phyloP scores from a whole-genome alignment of 495 filamentous ascomycete species.

The Sabuloglossum arenarium region DNA sequence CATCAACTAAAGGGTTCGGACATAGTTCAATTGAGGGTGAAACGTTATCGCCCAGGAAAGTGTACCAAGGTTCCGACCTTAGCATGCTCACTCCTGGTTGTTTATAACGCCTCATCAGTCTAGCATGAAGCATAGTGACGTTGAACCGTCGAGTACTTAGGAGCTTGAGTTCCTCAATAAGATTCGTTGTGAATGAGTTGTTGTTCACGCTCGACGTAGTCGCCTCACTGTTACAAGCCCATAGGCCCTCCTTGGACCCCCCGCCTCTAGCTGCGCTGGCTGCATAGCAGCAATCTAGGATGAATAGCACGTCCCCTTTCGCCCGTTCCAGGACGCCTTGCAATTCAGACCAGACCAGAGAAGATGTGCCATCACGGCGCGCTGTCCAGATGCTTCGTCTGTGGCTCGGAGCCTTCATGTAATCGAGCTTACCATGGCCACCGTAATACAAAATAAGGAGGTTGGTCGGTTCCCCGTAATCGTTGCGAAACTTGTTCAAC shows the following conservation, averaged over 20 bases:
- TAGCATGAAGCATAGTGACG: background rate
- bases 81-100: background rate
- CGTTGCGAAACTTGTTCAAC: background rate
- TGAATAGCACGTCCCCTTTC: background rate
- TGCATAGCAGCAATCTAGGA: background rate
- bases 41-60: background rate
- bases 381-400: background rate
- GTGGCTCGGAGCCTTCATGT: background rate
- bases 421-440: background rate
- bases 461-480: background rate
- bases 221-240: background rate
- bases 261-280: background rate
- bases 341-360: background rate
- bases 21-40: background rate
- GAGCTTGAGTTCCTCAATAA: background rate
- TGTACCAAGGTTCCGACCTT: background rate
- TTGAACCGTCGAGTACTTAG: background rate
- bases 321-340: background rate
- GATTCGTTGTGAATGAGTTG: background rate
- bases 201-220: background rate
- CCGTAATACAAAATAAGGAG: background rate
- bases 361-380: background rate
- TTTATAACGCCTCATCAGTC: background rate
- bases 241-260: background rate
- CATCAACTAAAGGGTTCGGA: background rate